Evolutionary conservation across 768 basidiomycete genomes (phyloP), one percentile per base, ranked within the genome.

Genomic region (Termitomyces sp.): DNA sequence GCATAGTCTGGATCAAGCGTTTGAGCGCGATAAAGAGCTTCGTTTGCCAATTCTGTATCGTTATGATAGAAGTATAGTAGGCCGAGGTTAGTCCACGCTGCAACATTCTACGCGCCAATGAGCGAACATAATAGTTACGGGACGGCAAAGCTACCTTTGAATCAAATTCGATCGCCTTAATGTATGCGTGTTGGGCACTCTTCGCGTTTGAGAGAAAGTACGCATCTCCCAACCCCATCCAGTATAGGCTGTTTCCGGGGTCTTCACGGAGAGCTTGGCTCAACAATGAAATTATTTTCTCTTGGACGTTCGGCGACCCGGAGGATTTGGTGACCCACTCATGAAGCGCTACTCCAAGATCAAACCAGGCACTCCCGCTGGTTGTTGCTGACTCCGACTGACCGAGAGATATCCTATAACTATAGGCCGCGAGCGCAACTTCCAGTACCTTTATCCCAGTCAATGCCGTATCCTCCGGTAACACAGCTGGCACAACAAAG

Each of bases 1-100:
- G 88, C 78, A 70, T 86, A 88, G 64, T 98, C 96, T 7, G 96
- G 92, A 72, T 98, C 94, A 43, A 94, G 77, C 17, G 88, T 85
- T 67, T 98, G 97, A 10, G 95, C 93, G 55, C 85, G 85, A 63
- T 85, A 78, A 61, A 99, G 83, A 1, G 90, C 87, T 64, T 94
- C 85, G 60, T 87, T 88, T 0, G 96, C 92, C 32, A 98, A 74
- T 48, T 93, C 88, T 2, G 77, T 62, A 69, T 98, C 96, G 21
- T 77, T 76, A 60, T 95, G 77, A 53, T 88, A 73, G 24, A 94
- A 76, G 69, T 92, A 98, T 40, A 99, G 74, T 34, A 98, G 72
- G 2, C 95, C 97, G 8, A 98, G 77, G 64, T 87, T 92, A 2
- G 88, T 81, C 97, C 97, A 98, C 0, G 85, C 80, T 14, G 70